These are phyloP conservation scores for Elaeis guineensis DNA, from an alignment of 176 grass and related monocot genomes.

Conservation along the genomic window DNA sequence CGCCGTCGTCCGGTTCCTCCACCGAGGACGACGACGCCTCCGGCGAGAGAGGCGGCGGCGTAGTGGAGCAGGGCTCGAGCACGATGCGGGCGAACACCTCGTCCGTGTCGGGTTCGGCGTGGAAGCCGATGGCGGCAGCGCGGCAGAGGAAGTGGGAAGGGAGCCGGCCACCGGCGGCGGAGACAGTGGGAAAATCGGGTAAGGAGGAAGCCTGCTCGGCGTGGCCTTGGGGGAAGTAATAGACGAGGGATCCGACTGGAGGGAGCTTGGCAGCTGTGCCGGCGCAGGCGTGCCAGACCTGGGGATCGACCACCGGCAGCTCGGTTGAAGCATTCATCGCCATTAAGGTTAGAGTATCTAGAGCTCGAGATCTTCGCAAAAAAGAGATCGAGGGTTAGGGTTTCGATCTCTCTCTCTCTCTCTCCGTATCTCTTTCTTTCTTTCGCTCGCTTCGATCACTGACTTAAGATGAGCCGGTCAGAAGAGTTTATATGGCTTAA, in stretches of 20 bases:
- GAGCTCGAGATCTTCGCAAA: too few species aligned
- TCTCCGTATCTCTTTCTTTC: too few species aligned
- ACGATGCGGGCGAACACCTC: conserved; percentile 45
- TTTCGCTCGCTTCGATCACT: too few species aligned
- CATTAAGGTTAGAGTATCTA: neutral
- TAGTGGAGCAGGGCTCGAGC: conserved; percentile 25
- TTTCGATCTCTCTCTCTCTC: too few species aligned
- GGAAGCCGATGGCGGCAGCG: conserved; percentile 29
- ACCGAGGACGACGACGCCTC: neutral
- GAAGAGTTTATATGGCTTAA: too few species aligned
- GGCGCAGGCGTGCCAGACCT: conserved; percentile 55
- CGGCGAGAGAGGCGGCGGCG: neutral
- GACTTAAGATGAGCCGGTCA: too few species aligned
- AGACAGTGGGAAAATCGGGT: neutral
- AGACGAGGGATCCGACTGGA: conserved; percentile 38
- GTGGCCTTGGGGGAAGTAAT: conserved; percentile 74
- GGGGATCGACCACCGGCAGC: conserved; percentile 3
- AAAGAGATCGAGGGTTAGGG: too few species aligned
- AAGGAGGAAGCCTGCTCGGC: conserved; percentile 40
- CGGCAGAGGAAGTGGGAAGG: conserved; percentile 33
- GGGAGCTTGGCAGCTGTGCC: conserved; percentile 36
- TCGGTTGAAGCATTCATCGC: neutral
- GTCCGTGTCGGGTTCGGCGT: conserved; percentile 31
- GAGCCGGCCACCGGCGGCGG: neutral
- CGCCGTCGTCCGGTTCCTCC: neutral